Evolutionary conservation across 1,284 basidiomycete species (phyloP), one percentile per base, ranked within the genome.

Genomic region (Moesziomyces globuligerus): DNA sequence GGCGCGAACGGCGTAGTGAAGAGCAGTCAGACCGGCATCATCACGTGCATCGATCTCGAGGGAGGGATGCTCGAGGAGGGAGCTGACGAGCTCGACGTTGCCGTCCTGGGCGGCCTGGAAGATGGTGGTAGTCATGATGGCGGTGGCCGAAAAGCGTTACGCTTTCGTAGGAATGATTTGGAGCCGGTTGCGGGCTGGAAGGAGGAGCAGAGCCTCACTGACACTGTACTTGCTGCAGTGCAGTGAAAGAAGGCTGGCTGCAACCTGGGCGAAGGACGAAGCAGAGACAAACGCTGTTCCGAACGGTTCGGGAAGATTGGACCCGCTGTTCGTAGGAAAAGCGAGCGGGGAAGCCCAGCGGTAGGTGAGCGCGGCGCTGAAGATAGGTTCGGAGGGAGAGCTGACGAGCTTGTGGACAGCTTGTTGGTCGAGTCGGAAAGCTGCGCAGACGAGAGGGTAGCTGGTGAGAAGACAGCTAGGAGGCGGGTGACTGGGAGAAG

Each of bases 71-170:
- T 79, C 74, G 34, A 80, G 62, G 7, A 72, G 54, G 28, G 72
- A 48, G 40, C 48, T 67, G 44, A 80, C 68, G 28, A 65, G 67
- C 38, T 66, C 62, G 36, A 74, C 48, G 50, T 80, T 70, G 56
- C 75, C 78, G 41, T 72, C 56, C 41, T 74, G 67, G 46, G 70
- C 64, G 20, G 74, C 76, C 56, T 75, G 69, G 57, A 77, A 76
- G 26, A 80, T 58, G 28, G 71, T 70, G 28, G 67, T 42, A 24
- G 67, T 67, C 78, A 79, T 79, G 50, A 34, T 59, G 52, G 57
- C 45, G 17, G 32, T n/a, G 15, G n/a, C 32, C 32, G 32, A 17
- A 34, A 34, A 34, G 32, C 32, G 32, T 3, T 13, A 17, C 5
- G 32, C 32, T 34, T 17, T 34, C 32, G 32, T 34, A 6, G 7